Percentiles rank a stretch among this genome's conserved stretches.
Evolutionary conservation across 2,329 filamentous ascomycete genomes (phyloP).

Genomic region (Myriosclerotinia curreyana): DNA sequence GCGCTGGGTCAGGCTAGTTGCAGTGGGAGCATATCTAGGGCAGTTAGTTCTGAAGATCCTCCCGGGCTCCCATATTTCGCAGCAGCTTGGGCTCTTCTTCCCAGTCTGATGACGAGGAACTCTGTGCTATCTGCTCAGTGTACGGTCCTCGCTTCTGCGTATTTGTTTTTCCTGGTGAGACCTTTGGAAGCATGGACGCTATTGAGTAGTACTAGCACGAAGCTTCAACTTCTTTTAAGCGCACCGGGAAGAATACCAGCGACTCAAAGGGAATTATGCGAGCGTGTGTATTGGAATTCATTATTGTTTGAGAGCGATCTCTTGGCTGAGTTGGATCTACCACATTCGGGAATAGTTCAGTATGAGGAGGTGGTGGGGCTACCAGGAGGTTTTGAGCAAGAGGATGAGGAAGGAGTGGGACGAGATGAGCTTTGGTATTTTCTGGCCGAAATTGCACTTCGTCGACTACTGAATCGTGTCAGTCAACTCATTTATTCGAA

Average conservation of each 20-base stretch:
- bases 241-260: constrained; percentile 67
- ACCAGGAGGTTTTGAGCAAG: constrained; percentile 69
- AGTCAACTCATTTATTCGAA: constrained; percentile 78
- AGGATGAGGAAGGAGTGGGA: constrained; percentile 63
- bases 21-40: constrained; percentile 71
- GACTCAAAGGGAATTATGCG: constrained; percentile 68
- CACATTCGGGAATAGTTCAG: constrained; percentile 78
- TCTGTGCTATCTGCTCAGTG: constrained; percentile 76
- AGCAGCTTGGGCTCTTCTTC: constrained; percentile 74
- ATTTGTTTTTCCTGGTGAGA: constrained; percentile 77
- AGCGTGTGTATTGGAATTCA: constrained; percentile 82
- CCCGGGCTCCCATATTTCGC: constrained; percentile 78
- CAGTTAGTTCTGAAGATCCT: constrained; percentile 65
- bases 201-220: constrained; percentile 75
- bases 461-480: constrained; percentile 72
- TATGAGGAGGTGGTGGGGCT: constrained; percentile 78
- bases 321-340: constrained; percentile 74
- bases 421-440: constrained; percentile 85
- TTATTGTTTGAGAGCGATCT: constrained; percentile 78
- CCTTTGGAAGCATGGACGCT: constrained; percentile 82
- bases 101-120: constrained; percentile 75
- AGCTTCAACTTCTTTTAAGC: constrained; percentile 74
- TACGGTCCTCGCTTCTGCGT: constrained; percentile 75
- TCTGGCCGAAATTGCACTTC: constrained; percentile 75
- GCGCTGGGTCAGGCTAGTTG: constrained; percentile 74